Evolutionary conservation across 805 yeast species (phyloP), one percentile per base, ranked within the genome.

Genomic region (Naumovozyma dairenensis): DNA sequence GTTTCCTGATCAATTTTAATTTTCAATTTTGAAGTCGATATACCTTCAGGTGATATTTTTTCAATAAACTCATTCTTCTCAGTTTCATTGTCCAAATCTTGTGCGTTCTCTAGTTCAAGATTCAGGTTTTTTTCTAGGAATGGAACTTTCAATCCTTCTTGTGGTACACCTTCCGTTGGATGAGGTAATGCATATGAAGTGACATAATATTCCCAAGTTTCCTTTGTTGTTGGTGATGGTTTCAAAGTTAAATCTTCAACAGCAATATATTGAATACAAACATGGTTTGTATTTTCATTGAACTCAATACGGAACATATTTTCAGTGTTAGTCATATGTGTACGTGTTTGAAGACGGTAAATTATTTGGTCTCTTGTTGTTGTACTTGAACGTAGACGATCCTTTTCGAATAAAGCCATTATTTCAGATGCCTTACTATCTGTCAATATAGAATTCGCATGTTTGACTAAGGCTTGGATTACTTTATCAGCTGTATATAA

Each of bases 91-190:
- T 28, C 29, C 3, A 28, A 28, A 4, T 34, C 27, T 20, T 20
- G 34, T 19, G 16, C 15, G 3, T 38, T 29, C 13, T 72, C 80
- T 34, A 68, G 74, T 29, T 65, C 77, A 8, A 72, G 71, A 31
- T 63, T 68, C 29, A 74, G 73, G 29, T 77, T 60, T 34, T 66
- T 69, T 45, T 75, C 79, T 44, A 83, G 63, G 58, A 89, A 81
- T 17, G 97, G 97, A 57, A 84, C 66, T 42, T 72, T 71, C 35
- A 92, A 71, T 44, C 75, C 76, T 28, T 80, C 76, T 14, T 83
- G 74, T 13, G 85, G 77, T 13, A 92, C 80, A 20, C 97, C 97
- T 58, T 92, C 99, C 2, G 99, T 92, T 25, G 98, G 97, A 49
- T 85, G 94, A 3, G 94, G 80, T 82, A 92, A 80, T 28, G 87